Evolutionary conservation across 2,329 filamentous ascomycete genomes (phyloP).

Genomic region (Beauveria pseudobassiana): DNA sequence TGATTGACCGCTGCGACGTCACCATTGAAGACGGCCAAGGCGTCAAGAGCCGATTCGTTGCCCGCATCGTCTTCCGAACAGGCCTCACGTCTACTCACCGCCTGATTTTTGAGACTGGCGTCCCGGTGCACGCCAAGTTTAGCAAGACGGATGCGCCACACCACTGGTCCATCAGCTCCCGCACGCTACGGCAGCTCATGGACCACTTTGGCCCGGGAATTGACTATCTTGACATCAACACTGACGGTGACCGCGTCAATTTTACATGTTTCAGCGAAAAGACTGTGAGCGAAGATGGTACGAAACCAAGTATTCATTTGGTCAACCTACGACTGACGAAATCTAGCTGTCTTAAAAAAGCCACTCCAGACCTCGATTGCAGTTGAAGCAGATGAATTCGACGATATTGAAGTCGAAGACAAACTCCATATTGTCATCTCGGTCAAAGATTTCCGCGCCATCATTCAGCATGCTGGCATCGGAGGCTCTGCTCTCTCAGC

Average conservation of each 20-base stretch:
- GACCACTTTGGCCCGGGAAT: slow-evolving; percentile 76
- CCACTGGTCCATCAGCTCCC: slow-evolving; percentile 64
- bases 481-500: slow-evolving; percentile 60
- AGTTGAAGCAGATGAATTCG: slow-evolving; percentile 69
- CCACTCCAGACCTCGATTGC: slow-evolving; percentile 74
- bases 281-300: slow-evolving; percentile 53
- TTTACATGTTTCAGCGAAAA: slow-evolving; percentile 81
- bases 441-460: slow-evolving; percentile 76
- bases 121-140: slow-evolving; percentile 73
- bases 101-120: slow-evolving; percentile 64
- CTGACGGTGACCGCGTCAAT: slow-evolving; percentile 64
- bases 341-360: slow-evolving; percentile 65
- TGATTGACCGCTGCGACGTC: slow-evolving; percentile 68
- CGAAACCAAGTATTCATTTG: slow-evolving; percentile 9
- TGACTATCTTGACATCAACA: slow-evolving; percentile 72
- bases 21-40: slow-evolving; percentile 63
- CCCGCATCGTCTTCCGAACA: slow-evolving; percentile 67
- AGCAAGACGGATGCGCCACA: slow-evolving; percentile 58
- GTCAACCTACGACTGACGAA: slow-evolving; percentile 10
- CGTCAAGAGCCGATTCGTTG: slow-evolving; percentile 64
- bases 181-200: slow-evolving; percentile 65
- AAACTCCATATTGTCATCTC: slow-evolving; percentile 73
- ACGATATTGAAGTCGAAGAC: slow-evolving; percentile 65
- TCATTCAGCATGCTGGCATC: slow-evolving; percentile 67
- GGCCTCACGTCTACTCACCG: slow-evolving; percentile 72